Evolutionary conservation across 768 basidiomycete species (phyloP), one percentile per base, ranked within the genome.

Genomic region (Lactifluus pinguis): DNA sequence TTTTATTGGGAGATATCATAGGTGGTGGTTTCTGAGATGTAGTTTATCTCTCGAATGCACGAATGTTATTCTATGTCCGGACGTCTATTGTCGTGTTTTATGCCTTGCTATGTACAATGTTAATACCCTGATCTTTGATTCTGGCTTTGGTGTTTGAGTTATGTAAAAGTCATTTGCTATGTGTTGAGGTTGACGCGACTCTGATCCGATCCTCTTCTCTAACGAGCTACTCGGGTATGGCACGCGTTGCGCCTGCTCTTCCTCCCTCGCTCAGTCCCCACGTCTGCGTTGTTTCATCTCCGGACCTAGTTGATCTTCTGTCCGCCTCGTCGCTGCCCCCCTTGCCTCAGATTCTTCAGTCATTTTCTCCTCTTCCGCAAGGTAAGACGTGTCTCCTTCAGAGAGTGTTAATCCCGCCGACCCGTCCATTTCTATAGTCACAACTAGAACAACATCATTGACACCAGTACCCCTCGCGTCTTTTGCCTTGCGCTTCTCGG

Each of bases 241-340:
- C 65, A 50, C 56, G 47, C 52, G 52, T 83, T 82, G 79, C 81
- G 51, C 79, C 78, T 21, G 72, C 74, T 45, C 68, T 92, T 44
- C 89, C 91, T 3, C 76, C 78, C 53, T 92, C 91, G 44, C 75
- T 93, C 66, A 87, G 87, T 69, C 91, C 91, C 6, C 91, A 92
- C 69, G 79, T 92, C 65, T 89, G 87, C 66, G 76, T 91, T 15
- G 67, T 89, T 39, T 76, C 85, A 0, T 90, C 89, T 0, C 77
- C 80, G 45, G 90, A 93, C 73, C 80, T 93, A 36, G 72, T 74
- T 52, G 77, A 82, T 38, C 77, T 90, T 39, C 73, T 93, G 49
- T 72, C 75, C 32, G 68, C 76, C 2, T 78, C 83, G 9, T 80
- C 81, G 1, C 73, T 93, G 17, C 91, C 91, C 2, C 77, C 85